Evolutionary conservation across 768 basidiomycete genomes (phyloP), one percentile per base, ranked within the genome.

Genomic region (Clathrus columnatus): DNA sequence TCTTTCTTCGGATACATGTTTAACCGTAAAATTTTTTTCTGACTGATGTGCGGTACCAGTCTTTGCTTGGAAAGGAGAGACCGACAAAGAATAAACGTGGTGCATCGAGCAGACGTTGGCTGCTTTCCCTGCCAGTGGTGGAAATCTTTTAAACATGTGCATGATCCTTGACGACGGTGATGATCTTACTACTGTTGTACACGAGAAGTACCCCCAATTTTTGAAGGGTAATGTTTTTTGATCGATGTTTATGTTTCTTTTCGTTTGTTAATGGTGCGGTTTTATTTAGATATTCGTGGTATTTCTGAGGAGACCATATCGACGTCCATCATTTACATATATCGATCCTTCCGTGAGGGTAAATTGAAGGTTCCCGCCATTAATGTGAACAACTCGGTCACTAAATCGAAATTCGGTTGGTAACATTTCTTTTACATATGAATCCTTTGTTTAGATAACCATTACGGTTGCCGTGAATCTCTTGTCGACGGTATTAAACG

Each of bases 401-500:
- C 96, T 62, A 99, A 99, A 75, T 96, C 93, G 69, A 99, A 99
- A 79, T 99, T 99, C 69, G 63, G 61, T 62, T 14, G 8, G 61
- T 54, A 21, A 11, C 16, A 5, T 48, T 18, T 17, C 47, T 48
- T 18, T 10, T 48, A 11, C n/a, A n/a, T 45, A 17, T 43, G 11
- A 17, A 17, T 4, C 17, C 17, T 24, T 23, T 48, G 16, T 20
- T 8, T 59, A 64, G 88, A 94, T 75, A 91, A 92, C 76, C 87
- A 91, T 74, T 99, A 99, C 70, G 96, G 96, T 59, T 99, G 96
- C 76, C 91, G 96, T 67, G 96, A 99, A 73, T 99, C 96, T 28
- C 89, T 99, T 60, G 96, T 99, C 59, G 96, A 99, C 70, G 96
- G 96, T 64, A 97, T 99, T 77, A 99, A 99, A 83, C 93, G 96